These are phyloP conservation scores for Musa acuminata DNA, from an alignment of 176 grass and related monocot genomes.

Conservation along the genomic window DNA sequence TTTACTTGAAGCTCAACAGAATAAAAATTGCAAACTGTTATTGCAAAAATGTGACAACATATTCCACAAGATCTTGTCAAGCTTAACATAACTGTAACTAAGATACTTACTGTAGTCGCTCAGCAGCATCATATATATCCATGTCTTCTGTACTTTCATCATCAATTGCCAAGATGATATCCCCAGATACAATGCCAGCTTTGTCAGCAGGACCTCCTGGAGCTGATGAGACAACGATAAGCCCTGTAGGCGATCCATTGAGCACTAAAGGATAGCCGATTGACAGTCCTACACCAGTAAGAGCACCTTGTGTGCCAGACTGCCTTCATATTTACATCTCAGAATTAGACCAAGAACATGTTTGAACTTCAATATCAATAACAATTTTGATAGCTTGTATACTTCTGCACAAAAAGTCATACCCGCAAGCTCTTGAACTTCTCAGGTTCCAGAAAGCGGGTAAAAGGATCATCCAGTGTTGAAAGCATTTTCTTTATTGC, in stretches of 20 bases:
- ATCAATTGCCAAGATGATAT: slow-evolving; percentile 83
- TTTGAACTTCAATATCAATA: background rate
- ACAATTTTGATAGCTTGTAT: background rate
- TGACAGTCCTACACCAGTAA: slow-evolving; percentile 91
- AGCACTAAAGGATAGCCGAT: slow-evolving; percentile 57
- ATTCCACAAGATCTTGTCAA: background rate
- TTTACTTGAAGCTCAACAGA: background rate
- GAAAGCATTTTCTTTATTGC: slow-evolving; percentile 96
- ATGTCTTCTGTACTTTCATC: slow-evolving; percentile 57
- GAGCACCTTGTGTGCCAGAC: slow-evolving; percentile 92
- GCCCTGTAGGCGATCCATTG: slow-evolving; percentile 56
- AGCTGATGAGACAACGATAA: slow-evolving; percentile 68
- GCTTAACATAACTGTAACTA: background rate
- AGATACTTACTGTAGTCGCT: slow-evolving; percentile 59
- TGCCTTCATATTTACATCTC: slow-evolving; percentile 21
- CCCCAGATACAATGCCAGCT: slow-evolving; percentile 71
- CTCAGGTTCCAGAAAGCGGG: slow-evolving; percentile 91
- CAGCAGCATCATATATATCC: slow-evolving; percentile 97
- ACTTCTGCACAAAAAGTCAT: slow-evolving; percentile 22
- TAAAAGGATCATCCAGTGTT: slow-evolving; percentile 83
- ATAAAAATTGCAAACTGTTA: background rate
- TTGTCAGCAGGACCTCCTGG: slow-evolving; percentile 82
- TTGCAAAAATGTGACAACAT: no score
- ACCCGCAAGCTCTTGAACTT: slow-evolving; percentile 97
- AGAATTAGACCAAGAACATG: slow-evolving; percentile 1